Percentiles rank a stretch among this genome's conserved stretches.
Conservation (phyloP, 192 early-diverging fungal species). For the Dissophora globulifera region DNA sequence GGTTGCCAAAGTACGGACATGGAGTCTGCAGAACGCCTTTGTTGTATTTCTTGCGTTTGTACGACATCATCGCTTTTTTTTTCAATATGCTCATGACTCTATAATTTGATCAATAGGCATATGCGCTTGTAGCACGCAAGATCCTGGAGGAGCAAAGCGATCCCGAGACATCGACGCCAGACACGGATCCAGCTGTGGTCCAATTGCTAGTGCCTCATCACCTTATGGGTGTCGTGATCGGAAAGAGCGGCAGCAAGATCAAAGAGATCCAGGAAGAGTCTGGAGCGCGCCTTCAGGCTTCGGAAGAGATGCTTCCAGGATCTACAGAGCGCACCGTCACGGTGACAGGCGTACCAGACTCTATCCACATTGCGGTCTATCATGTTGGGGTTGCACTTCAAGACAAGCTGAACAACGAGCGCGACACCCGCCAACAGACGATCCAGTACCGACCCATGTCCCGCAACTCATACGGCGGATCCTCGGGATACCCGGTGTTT, state of each 20-base stretch:
- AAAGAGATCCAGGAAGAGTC: constrained; percentile 92
- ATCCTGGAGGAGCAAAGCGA: constrained; percentile 72
- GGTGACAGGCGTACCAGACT: constrained; percentile 84
- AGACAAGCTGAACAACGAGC: constrained; percentile 69
- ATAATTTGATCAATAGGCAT: constrained; percentile 66
- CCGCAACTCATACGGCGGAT: constrained; percentile 26
- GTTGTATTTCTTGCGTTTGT: no score
- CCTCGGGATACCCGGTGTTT: constrained; percentile 36
- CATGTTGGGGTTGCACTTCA: constrained; percentile 80
- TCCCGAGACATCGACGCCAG: constrained; percentile 56
- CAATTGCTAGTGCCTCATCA: constrained; percentile 87
- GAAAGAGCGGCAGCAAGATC: constrained; percentile 88
- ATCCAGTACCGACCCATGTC: constrained; percentile 70
- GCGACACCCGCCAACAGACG: constrained; percentile 56
- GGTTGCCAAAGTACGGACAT: constrained; percentile 67
- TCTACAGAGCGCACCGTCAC: constrained; percentile 92
- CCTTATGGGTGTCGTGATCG: constrained; percentile 92
- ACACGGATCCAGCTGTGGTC: constrained; percentile 68
- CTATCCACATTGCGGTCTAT: constrained; percentile 87
- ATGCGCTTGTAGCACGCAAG: constrained; percentile 81
- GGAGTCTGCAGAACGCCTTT: background rate
- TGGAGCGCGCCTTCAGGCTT: constrained; percentile 82
- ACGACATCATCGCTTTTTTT: no score
- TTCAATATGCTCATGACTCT: background rate
- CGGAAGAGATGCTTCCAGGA: constrained; percentile 89